A percentile compares a stretch with the other conserved stretches of the same genome.
These are phyloP conservation scores for Globisporangium orthogonon DNA, from an alignment of 352 stramenopile species.

Conservation along the genomic window DNA sequence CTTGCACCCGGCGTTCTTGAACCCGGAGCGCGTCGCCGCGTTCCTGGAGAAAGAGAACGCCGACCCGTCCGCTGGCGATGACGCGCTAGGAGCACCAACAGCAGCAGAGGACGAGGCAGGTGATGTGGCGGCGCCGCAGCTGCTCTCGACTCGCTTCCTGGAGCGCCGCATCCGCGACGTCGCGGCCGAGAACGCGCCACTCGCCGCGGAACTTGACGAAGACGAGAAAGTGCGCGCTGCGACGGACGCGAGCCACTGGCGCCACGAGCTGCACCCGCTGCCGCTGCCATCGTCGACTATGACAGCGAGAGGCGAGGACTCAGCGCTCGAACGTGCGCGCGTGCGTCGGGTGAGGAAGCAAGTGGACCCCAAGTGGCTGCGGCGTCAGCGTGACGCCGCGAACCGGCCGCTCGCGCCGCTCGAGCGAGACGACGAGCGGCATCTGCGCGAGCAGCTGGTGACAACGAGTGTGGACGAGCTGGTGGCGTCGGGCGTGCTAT, in stretches of 20 bases:
- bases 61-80: background rate
- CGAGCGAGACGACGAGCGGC: slow-evolving; percentile 38
- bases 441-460: slow-evolving; percentile 43
- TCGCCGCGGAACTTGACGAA: slow-evolving; percentile 18
- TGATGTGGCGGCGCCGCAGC: background rate
- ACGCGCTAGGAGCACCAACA: background rate
- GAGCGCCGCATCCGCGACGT: slow-evolving; percentile 22
- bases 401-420: slow-evolving; percentile 41
- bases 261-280: slow-evolving; percentile 14
- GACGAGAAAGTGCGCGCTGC: slow-evolving; percentile 37
- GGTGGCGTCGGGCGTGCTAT: slow-evolving; percentile 29
- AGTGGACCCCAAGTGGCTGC: slow-evolving; percentile 53
- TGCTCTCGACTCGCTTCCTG: slow-evolving; percentile 38
- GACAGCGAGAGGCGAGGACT: slow-evolving; percentile 6
- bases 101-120: background rate
- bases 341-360: slow-evolving; percentile 62
- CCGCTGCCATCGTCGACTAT: background rate
- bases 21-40: slow-evolving; percentile 28
- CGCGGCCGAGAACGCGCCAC: background rate
- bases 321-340: slow-evolving; percentile 35
- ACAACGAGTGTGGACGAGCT: slow-evolving; percentile 26
- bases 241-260: slow-evolving; percentile 35
- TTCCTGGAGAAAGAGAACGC: slow-evolving; percentile 21
- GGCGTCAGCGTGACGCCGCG: slow-evolving; percentile 36
- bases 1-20: slow-evolving; percentile 52